Base-by-base conservation (phyloP, 2,329 filamentous ascomycete species). In the Aspergillus pseudotamarii region DNA sequence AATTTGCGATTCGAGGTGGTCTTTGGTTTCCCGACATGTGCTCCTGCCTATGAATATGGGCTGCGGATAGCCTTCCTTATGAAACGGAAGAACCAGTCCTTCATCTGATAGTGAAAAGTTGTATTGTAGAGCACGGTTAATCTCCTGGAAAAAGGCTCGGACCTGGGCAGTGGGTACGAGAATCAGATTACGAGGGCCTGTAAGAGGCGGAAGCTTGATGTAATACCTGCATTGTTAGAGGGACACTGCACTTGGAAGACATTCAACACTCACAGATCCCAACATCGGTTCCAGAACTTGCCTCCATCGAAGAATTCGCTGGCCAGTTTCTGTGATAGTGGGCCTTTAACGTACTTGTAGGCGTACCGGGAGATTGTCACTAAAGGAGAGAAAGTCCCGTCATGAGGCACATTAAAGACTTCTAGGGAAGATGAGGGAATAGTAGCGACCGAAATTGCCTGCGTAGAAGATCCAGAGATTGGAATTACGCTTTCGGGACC, bases 111-210 rank as follows among this genome's bases (percentile, higher is more conserved):
- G 86, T 1, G 75, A 76, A 16, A 94, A 80, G 0, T 76, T 70
- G 6, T 82, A 84, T 1, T 76, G 73, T 50, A 86, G 82, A 1
- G 75, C 72, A 1, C 71, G 50, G 72, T 93, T 93, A 74, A 94
- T 86, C 5, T 86, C 81, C 3, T 83, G 72, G 0, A 97, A 80
- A 6, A 95, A 85, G 11, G 80, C 72, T 62, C 88, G 78, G 41
- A 94, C 85, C 73, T 96, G 91, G 1, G 72, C 69, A 1, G 88
- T 87, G 0, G 88, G 86, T 1, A 96, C 85, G 41, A 97, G 83
- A 28, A 94, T 76, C 30, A 90, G 80, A 1, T 89, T 86, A 57
- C 83, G 83, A 34, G 80, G 75, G 16, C 80, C 77, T 9, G 79
- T 68, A 3, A 79, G 75, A 19, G 72, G 66, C 0, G 86, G 85